Evolutionary conservation across 2,329 filamentous ascomycete species (phyloP).

Genomic region (Aspergillus flavus): DNA sequence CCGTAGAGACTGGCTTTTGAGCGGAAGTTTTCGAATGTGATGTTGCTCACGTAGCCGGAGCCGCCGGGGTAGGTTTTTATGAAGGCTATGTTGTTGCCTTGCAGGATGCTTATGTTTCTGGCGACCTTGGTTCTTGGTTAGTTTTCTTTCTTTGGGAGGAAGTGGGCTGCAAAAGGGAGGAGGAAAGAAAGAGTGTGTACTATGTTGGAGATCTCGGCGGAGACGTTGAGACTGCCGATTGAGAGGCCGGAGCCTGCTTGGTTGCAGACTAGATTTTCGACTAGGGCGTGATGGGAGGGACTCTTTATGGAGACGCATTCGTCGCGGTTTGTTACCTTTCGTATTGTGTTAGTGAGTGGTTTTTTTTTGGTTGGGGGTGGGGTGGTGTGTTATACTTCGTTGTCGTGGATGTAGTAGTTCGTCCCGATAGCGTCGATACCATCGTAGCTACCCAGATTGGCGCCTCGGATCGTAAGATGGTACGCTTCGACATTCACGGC

Average conservation of each 20-base stretch:
- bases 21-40: constrained; percentile 35
- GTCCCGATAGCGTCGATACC: constrained; percentile 41
- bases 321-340: constrained; percentile 38
- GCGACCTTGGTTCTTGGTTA: constrained; percentile 25
- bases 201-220: constrained; percentile 33
- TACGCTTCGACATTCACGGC: constrained; percentile 41
- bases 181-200: no score
- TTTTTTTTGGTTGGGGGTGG: not conserved
- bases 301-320: constrained; percentile 43
- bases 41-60: constrained; percentile 40
- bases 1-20: constrained; percentile 29
- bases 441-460: constrained; percentile 41
- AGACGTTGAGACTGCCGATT: constrained; percentile 39
- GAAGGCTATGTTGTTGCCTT: constrained; percentile 43
- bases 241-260: constrained; percentile 41
- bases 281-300: constrained; percentile 38
- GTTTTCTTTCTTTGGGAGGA: not conserved
- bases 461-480: constrained; percentile 41
- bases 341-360: not conserved
- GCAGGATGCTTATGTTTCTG: constrained; percentile 39
- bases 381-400: constrained; percentile 23
- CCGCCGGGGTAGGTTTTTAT: constrained; percentile 46
- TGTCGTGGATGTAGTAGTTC: constrained; percentile 43
- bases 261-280: constrained; percentile 42
- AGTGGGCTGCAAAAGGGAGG: no score